Conservation (phyloP, 2,329 filamentous ascomycete species). For the Beauveria rudraprayagi region DNA sequence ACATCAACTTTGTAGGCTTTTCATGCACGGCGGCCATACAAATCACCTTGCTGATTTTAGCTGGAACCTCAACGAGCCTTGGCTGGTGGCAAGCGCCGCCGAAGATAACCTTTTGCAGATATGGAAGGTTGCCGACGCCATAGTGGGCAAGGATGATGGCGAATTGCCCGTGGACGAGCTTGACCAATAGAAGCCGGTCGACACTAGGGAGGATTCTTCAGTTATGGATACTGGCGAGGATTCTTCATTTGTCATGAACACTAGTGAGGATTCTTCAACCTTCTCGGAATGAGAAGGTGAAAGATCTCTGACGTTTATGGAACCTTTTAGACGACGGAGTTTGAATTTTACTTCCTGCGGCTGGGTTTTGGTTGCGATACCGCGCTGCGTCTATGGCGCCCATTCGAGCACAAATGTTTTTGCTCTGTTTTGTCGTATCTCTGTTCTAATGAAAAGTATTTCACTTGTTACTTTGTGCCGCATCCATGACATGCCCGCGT, state of each 20-base stretch:
- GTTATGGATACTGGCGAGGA: too few relatives aligned
- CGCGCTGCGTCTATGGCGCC: background rate
- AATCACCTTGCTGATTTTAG: conserved; percentile 95
- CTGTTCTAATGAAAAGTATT: background rate
- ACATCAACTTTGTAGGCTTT: conserved; percentile 49
- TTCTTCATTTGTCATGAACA: conserved; percentile 1
- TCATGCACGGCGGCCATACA: conserved; percentile 98
- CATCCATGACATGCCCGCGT: too few relatives aligned
- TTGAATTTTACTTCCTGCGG: background rate
- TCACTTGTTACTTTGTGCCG: background rate
- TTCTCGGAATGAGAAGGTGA: conserved; percentile 24
- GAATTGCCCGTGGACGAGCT: conserved; percentile 72
- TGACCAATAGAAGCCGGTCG: conserved; percentile 43
- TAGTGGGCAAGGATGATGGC: conserved; percentile 68
- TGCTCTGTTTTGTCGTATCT: background rate
- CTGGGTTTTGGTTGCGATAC: background rate
- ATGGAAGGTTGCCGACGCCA: conserved; percentile 79
- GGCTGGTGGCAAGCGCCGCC: conserved; percentile 90
- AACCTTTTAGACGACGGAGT: background rate
- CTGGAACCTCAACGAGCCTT: conserved; percentile 95
- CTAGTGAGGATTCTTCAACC: conserved; percentile 16
- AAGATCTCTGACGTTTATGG: background rate
- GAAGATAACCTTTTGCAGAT: conserved; percentile 97
- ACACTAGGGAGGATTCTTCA: conserved; percentile 14
- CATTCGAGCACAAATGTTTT: background rate